phyloP scores from a whole-genome alignment of 257 asterid species.

The Plantago major region DNA sequence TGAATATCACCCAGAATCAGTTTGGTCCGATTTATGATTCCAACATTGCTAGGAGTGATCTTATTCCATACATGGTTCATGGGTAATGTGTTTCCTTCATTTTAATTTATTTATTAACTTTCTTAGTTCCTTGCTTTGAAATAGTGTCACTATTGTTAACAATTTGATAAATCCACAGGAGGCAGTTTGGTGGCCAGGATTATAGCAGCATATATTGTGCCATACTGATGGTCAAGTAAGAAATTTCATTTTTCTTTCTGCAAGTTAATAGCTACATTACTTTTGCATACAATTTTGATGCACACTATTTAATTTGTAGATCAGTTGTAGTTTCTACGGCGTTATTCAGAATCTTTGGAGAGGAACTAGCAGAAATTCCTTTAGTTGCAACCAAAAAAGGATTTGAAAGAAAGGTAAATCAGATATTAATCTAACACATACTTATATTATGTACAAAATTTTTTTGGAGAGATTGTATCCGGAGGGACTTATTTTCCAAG shows the following conservation, averaged over 20 bases:
- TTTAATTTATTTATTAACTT: not conserved
- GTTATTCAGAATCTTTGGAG: constrained; percentile 49
- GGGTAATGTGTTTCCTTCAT: not conserved
- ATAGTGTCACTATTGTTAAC: not conserved
- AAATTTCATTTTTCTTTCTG: not conserved
- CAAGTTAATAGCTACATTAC: no score
- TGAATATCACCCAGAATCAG: not conserved
- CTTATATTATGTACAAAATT: not conserved
- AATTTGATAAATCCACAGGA: not conserved
- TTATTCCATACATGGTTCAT: not conserved
- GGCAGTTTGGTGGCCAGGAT: not conserved
- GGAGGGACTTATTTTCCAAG: not conserved
- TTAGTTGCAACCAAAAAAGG: constrained; percentile 42
- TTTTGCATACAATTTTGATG: no score
- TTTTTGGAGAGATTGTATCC: not conserved
- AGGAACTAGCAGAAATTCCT: constrained; percentile 57
- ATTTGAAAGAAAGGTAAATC: constrained; percentile 42
- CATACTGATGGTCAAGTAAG: constrained; percentile 12
- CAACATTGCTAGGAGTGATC: not conserved
- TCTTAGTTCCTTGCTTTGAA: not conserved
- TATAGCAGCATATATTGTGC: constrained; percentile 1
- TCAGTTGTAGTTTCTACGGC: constrained; percentile 47
- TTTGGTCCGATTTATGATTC: not conserved
- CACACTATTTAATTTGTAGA: constrained; percentile 23
- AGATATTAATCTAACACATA: not conserved